These are phyloP conservation scores for Cymbopogon citratus DNA, from an alignment of 176 grass and related monocot species.

Conservation along the genomic window DNA sequence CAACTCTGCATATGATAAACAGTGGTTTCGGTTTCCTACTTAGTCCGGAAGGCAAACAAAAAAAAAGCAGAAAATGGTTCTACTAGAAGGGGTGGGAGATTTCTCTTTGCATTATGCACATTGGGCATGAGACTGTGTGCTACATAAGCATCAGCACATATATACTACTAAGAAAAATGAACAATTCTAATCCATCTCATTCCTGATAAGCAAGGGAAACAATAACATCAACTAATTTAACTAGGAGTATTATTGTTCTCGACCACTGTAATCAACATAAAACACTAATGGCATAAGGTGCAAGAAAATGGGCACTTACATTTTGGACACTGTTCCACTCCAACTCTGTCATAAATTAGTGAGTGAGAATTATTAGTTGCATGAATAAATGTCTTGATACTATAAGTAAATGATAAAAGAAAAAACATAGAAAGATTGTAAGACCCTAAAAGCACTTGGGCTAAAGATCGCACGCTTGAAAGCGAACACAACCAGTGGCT, in stretches of 20 bases:
- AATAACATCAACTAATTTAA: background rate
- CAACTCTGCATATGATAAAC: constrained; percentile 49
- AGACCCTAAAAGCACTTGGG: background rate
- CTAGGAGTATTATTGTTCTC: background rate
- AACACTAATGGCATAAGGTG: background rate
- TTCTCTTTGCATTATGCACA: background rate
- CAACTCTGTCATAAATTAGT: constrained; percentile 57
- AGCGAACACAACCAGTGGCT: background rate
- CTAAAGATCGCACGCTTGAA: background rate
- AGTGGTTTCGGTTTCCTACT: constrained; percentile 19
- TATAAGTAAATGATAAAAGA: background rate
- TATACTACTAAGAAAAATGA: background rate
- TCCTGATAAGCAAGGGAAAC: background rate
- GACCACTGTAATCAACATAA: constrained; percentile 18
- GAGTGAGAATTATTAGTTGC: constrained; percentile 6
- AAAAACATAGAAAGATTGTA: background rate
- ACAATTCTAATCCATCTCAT: background rate
- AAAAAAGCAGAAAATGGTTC: background rate
- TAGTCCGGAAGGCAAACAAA: background rate
- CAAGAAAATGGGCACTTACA: constrained; percentile 45
- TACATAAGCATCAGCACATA: background rate
- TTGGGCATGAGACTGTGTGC: background rate
- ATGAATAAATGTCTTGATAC: background rate
- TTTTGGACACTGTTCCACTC: constrained; percentile 59
- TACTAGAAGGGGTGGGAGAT: background rate